Base-by-base conservation (phyloP, 352 stramenopile species). In the Halophytophthora batemanensis region DNA sequence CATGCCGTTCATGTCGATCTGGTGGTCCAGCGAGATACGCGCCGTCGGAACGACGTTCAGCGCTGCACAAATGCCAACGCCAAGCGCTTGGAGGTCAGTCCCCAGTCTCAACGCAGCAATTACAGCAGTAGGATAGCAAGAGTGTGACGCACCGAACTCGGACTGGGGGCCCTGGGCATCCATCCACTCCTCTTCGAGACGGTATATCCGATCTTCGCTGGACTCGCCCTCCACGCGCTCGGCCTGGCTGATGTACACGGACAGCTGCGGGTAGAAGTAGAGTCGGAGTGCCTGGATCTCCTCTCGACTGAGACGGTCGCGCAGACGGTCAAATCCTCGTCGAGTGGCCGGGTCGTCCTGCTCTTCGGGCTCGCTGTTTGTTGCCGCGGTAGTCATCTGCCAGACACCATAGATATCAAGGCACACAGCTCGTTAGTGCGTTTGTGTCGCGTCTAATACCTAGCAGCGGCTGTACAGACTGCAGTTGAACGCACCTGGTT, bases 161-260 rank as follows among this genome's bases (percentile, higher is more conserved):
- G 84, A 94, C 43, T 94, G 79, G 3, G 84, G 84, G n/a, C 84
- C 84, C 40, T 94, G 84, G 11, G 80, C 66, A 36, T 83, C 81
- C 82, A 94, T 94, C 84, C 84, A 94, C 67, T 94, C 82, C 47
- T 94, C 84, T 62, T 94, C 84, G 11, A 94, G 53, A 21, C 84
- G 77, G 48, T 93, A 94, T 79, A 94, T 94, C 62, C 82, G 82
- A 60, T 94, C 82, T 53, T 94, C 84, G 45, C 78, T 91, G 21
- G 72, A 87, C 53, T 94, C 84, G 25, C 80, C 80, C 33, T 64
- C 45, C n/a, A 90, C 71, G 3, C 64, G 78, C 50, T 87, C 79
- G 10, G 84, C 83, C 62, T 93, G 81, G 42, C 76, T 89, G 46
- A 94, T 94, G 50, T 74, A 93, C 31, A 85, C 69, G 18, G 84